Conservation (phyloP, 257 asterid genomes). For the Anisodus tanguticus region DNA sequence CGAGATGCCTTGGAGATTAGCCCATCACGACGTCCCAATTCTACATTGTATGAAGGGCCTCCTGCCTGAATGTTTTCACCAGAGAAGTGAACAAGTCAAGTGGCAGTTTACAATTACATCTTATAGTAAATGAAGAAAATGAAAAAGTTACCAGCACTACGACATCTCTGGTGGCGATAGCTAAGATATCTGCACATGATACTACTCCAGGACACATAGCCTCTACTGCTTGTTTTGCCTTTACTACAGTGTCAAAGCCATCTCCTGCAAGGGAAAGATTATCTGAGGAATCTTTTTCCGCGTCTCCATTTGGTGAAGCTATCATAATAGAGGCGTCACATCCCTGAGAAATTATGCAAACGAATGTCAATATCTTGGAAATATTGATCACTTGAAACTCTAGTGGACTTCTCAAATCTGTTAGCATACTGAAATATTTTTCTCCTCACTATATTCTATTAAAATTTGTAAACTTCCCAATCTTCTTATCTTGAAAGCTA, state of each 20-base stretch:
- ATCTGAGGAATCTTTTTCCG: constrained; percentile 65
- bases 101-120: neutral
- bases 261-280: constrained; percentile 80
- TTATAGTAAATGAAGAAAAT: neutral
- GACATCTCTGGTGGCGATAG: constrained; percentile 76
- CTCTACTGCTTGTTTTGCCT: constrained; percentile 78
- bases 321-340: constrained; percentile 77
- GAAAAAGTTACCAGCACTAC: constrained; percentile 52
- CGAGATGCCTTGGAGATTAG: constrained; percentile 53
- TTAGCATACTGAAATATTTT: neutral
- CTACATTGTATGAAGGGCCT: constrained; percentile 64
- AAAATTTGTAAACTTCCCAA: neutral
- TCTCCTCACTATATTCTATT: neutral
- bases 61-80: constrained; percentile 54
- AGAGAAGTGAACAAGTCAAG: neutral
- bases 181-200: constrained; percentile 74
- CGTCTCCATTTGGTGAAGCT: constrained; percentile 64
- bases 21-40: constrained; percentile 79
- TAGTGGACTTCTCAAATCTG: neutral
- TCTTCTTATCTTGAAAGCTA: neutral
- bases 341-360: constrained; percentile 47
- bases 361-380: neutral
- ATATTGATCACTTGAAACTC: neutral
- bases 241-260: constrained; percentile 70
- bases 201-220: constrained; percentile 66